phyloP scores from a whole-genome alignment of 2,329 filamentous ascomycete species.

The Meredithiella fracta region DNA sequence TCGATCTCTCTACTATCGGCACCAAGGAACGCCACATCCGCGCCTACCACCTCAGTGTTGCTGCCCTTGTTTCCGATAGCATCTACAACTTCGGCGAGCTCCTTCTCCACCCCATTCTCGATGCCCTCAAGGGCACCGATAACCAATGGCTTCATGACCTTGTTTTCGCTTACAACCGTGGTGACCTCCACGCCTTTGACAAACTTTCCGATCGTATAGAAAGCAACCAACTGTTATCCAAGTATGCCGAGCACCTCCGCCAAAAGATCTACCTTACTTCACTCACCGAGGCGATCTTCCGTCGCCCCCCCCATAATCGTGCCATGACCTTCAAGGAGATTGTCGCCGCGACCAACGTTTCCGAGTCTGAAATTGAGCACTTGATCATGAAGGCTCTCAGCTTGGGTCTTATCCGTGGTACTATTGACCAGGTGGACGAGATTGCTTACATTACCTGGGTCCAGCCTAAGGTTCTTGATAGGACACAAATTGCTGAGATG shows the following conservation, averaged over 20 bases:
- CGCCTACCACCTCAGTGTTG: slow-evolving; percentile 84
- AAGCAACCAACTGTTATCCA: slow-evolving; percentile 61
- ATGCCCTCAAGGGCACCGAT: slow-evolving; percentile 53
- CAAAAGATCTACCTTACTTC: slow-evolving; percentile 98
- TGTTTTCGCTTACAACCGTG: slow-evolving; percentile 95
- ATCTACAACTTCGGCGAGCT: slow-evolving; percentile 99
- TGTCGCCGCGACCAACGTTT: slow-evolving; percentile 79
- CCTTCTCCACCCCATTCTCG: slow-evolving; percentile 89
- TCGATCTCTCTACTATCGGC: slow-evolving; percentile 62
- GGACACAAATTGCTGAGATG: slow-evolving; percentile 91
- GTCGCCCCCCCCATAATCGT: slow-evolving; percentile 84
- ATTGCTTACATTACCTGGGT: slow-evolving; percentile 97
- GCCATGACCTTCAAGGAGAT: slow-evolving; percentile 86
- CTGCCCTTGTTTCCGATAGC: slow-evolving; percentile 78
- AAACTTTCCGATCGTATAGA: slow-evolving; percentile 64
- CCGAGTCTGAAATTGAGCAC: slow-evolving; percentile 85
- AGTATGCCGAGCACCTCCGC: slow-evolving; percentile 71
- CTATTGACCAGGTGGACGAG: slow-evolving; percentile 90
- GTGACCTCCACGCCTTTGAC: slow-evolving; percentile 78
- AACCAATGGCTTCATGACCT: slow-evolving; percentile 84
- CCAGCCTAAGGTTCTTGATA: slow-evolving; percentile 92
- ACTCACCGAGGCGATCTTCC: slow-evolving; percentile 90
- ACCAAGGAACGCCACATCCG: slow-evolving; percentile 60
- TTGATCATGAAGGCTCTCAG: slow-evolving; percentile 98
- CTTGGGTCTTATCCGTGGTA: slow-evolving; percentile 72